Base-by-base conservation (phyloP, 2,329 filamentous ascomycete genomes). In the Chaetomiaceae sp. region DNA sequence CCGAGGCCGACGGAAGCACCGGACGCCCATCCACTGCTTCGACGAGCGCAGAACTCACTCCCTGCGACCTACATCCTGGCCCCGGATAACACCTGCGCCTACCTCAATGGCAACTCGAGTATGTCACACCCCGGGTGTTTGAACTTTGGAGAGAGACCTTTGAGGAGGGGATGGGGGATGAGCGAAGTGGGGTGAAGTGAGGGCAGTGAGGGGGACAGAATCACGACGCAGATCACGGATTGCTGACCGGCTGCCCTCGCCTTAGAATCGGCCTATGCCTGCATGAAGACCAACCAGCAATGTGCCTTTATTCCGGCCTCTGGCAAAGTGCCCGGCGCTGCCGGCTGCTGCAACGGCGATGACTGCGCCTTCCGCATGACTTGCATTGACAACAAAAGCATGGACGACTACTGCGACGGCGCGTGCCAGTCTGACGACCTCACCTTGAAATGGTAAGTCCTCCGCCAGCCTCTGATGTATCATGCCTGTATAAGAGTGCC, bases 1-100 rank as follows among this genome's bases (percentile, higher is more conserved):
- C 72, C 75, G 4, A 61, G 61, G 53, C 73, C 75, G 23, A 78
- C 74, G 8, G 38, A 62, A 27, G 68, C 69, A 6, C 70, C 73
- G 3, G 61, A 55, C 12, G 48, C 68, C 23, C 60, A 63, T n/a
- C 65, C 68, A 16, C 58, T 70, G 12, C 61, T 63, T 27, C 66
- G 58, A 58, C 65, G 63, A 50, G 61, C 6, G 10, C 25, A 63
- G 42, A 61, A 55, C 16, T 44, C 54, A n/a, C 62, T 54, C n/a
- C 43, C 34, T 0, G 52, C 63, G 16, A 72, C 66, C 0, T 66
- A 73, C 23, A 65, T 75, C n/a, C 60, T 73, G 48, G 75, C 69
- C 10, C 71, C 73, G 1, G 74, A 77, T 58, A 74, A 75, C 53
- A 76, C 72, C 0, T 79, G 76, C 52, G 76, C 76, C 55, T 79